phyloP scores from a whole-genome alignment of 2,329 filamentous ascomycete species.

The Paracorniculantispora psalliotae region DNA sequence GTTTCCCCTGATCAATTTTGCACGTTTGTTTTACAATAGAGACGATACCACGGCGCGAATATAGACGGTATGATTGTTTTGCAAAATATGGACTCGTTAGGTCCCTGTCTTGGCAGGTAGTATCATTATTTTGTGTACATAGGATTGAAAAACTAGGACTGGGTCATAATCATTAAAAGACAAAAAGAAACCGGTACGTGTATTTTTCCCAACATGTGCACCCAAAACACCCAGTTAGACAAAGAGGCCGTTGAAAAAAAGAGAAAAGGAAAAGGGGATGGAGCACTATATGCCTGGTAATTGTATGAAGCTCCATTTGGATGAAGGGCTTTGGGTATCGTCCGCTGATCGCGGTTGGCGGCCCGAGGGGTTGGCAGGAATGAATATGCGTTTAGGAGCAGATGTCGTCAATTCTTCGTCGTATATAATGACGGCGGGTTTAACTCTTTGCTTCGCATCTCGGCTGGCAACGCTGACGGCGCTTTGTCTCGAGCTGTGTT shows the following conservation, averaged over 20 bases:
- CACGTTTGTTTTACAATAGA: neutral
- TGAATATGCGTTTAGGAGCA: constrained; percentile 23
- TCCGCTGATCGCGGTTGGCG: constrained; percentile 17
- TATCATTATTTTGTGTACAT: neutral
- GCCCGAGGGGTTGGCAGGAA: constrained; percentile 19
- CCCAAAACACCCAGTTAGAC: neutral
- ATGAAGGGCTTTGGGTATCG: constrained; percentile 18
- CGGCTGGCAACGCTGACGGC: constrained; percentile 14
- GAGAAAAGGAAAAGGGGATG: neutral
- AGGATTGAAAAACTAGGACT: neutral
- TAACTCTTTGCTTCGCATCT: constrained; percentile 18
- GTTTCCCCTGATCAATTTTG: neutral
- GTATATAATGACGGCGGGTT: constrained; percentile 33
- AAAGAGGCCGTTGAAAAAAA: neutral
- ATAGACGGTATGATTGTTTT: neutral
- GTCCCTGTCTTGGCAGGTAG: neutral
- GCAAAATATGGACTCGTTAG: neutral
- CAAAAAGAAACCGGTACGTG: neutral
- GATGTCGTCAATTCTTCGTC: constrained; percentile 32
- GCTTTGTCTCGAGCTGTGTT: constrained; percentile 7
- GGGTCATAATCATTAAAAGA: neutral
- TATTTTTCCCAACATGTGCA: neutral
- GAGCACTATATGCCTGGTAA: constrained; percentile 29
- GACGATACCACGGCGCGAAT: constrained; percentile 3
- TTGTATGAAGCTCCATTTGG: constrained; percentile 31